Conservation (phyloP, 2,329 filamentous ascomycete genomes). For the Paramyrothecium sp. region DNA sequence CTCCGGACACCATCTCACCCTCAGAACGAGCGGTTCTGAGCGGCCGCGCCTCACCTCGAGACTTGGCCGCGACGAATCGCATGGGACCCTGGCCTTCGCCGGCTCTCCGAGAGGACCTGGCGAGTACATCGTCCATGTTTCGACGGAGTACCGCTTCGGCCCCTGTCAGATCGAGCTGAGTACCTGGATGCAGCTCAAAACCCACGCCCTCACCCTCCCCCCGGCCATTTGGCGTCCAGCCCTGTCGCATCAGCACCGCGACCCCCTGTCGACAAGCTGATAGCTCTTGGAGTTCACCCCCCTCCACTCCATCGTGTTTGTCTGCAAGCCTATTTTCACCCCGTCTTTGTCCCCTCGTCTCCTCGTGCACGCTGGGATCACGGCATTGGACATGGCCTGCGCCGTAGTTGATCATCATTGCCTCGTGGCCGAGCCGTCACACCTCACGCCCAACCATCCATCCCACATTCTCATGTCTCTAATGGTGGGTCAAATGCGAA, state of each 20-base stretch:
- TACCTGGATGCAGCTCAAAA: neutral
- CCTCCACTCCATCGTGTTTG: no score
- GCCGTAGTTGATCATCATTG: neutral
- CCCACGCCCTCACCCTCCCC: neutral
- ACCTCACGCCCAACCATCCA: neutral
- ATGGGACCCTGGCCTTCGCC: neutral
- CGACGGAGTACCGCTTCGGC: slow-evolving; percentile 6
- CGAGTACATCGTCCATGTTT: slow-evolving; percentile 10
- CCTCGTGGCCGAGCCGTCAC: neutral
- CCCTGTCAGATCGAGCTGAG: neutral
- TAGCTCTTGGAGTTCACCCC: no score
- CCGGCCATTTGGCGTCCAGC: neutral
- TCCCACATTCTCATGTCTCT: neutral
- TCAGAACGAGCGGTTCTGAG: neutral
- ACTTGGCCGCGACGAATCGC: no score
- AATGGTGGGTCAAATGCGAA: no score
- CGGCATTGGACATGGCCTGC: neutral
- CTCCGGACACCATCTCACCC: no score
- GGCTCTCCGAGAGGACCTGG: neutral
- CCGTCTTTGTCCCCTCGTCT: neutral
- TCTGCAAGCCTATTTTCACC: no score
- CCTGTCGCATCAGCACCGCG: neutral
- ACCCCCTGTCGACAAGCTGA: neutral
- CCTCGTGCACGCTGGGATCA: neutral
- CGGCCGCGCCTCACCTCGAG: no score